Conservation (phyloP, 73 alveolate species). For the Symbiodinium pilosum region DNA sequence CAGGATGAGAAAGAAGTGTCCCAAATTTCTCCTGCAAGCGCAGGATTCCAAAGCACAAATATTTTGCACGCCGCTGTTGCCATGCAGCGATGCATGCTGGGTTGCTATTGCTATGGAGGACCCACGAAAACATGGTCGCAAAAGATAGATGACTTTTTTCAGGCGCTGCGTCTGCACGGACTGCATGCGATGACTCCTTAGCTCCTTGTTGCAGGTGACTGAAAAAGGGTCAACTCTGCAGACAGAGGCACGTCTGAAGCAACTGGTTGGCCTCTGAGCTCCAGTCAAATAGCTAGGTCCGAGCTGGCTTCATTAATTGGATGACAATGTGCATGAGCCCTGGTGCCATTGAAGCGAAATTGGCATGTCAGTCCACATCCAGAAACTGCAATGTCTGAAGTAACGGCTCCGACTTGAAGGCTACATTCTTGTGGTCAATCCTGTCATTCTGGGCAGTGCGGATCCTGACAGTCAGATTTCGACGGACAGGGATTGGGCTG, state of each 20-base stretch:
- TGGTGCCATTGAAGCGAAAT: not conserved
- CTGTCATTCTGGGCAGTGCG: conserved; percentile 82
- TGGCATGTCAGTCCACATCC: not conserved
- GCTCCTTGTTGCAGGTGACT: not conserved
- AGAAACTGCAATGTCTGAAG: not conserved
- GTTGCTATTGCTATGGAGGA: no score
- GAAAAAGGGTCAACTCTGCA: conserved; percentile 64
- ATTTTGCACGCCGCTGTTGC: not conserved
- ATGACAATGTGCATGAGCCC: conserved; percentile 64
- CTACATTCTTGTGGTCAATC: conserved; percentile 77
- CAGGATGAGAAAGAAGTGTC: not conserved
- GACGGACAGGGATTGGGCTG: conserved; percentile 28
- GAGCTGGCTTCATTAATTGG: conserved; percentile 93
- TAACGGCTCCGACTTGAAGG: conserved; percentile 14
- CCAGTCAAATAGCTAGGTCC: not conserved
- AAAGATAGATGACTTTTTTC: not conserved
- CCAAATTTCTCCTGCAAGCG: not conserved
- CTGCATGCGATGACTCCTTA: no score
- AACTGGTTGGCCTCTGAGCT: not conserved
- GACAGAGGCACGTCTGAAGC: conserved; percentile 26
- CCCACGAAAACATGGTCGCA: not conserved
- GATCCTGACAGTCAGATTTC: conserved; percentile 75
- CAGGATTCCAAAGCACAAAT: no score
- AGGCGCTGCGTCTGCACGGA: not conserved
- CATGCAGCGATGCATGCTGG: not conserved